A percentile compares a stretch with the other conserved stretches of the same genome.
phyloP scores from a whole-genome alignment of 805 yeast genomes.

The Myxozyma vanderwaltii region DNA sequence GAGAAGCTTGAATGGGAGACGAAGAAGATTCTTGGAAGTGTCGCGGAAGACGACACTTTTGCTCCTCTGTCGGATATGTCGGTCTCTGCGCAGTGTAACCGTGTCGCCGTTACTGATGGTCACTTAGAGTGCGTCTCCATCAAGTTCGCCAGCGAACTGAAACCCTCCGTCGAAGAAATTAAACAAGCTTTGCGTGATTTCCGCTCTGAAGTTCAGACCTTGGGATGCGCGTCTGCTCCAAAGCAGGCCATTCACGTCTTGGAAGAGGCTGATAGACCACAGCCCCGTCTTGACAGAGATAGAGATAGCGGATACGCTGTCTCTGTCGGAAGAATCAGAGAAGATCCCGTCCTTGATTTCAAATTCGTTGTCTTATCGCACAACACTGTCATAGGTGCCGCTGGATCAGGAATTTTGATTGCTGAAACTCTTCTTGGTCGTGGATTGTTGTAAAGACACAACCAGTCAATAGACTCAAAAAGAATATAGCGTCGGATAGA shows the following conservation, averaged over 20 bases:
- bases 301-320: constrained; percentile 94
- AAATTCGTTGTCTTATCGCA: constrained; percentile 98
- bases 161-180: constrained; percentile 82
- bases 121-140: constrained; percentile 94
- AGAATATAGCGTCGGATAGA: too few species aligned
- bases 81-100: constrained; percentile 94
- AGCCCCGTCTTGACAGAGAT: constrained; percentile 95
- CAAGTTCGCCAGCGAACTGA: constrained; percentile 75
- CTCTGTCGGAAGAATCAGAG: constrained; percentile 90
- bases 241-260: constrained; percentile 86
- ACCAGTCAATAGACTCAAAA: background rate
- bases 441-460: background rate
- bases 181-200: constrained; percentile 70
- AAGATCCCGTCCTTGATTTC: constrained; percentile 88
- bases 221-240: constrained; percentile 92
- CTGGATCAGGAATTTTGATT: constrained; percentile 95
- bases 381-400: constrained; percentile 97
- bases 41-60: constrained; percentile 56
- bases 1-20: constrained; percentile 99
- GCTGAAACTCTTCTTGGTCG: constrained; percentile 76
- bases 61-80: constrained; percentile 66
- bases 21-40: constrained; percentile 81
- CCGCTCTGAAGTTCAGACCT: constrained; percentile 75
- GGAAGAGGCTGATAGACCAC: constrained; percentile 92
- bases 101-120: constrained; percentile 97